Evolutionary conservation across 164 flowering plant species (phyloP).

Genomic region (Brasenia schreberi): DNA sequence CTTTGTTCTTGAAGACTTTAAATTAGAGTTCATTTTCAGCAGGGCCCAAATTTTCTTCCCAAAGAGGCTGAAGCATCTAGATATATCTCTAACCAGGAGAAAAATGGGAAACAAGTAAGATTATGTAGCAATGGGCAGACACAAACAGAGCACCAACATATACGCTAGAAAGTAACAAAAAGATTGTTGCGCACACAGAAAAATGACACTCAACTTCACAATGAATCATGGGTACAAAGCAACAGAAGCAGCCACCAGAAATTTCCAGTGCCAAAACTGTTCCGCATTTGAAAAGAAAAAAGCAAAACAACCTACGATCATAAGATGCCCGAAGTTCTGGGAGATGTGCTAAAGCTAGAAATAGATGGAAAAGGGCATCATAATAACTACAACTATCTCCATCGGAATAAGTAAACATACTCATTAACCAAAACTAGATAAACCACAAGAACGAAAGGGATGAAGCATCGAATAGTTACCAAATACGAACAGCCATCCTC

Average conservation of each 20-base stretch:
- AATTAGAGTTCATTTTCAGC: conserved; percentile 50
- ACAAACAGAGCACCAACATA: too few species aligned
- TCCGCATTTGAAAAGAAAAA: too few species aligned
- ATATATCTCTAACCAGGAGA: neutral
- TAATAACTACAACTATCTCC: too few species aligned
- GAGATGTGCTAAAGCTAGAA: neutral
- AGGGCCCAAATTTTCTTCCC: neutral
- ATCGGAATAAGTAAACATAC: too few species aligned
- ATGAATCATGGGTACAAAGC: too few species aligned
- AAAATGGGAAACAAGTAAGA: neutral
- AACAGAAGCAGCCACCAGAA: too few species aligned
- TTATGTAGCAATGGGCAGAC: too few species aligned
- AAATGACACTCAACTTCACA: too few species aligned
- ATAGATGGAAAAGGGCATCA: neutral
- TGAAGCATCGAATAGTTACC: too few species aligned
- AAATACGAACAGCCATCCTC: too few species aligned
- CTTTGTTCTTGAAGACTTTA: conserved; percentile 24
- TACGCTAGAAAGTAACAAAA: neutral
- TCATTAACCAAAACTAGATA: neutral
- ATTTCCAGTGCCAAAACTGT: too few species aligned
- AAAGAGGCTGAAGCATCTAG: neutral
- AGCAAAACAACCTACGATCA: neutral
- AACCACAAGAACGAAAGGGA: too few species aligned
- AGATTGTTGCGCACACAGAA: neutral
- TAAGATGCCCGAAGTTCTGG: neutral